Evolutionary conservation across 208 protist genomes (phyloP).

Genomic region (Leptomonas pyrrhocoris): DNA sequence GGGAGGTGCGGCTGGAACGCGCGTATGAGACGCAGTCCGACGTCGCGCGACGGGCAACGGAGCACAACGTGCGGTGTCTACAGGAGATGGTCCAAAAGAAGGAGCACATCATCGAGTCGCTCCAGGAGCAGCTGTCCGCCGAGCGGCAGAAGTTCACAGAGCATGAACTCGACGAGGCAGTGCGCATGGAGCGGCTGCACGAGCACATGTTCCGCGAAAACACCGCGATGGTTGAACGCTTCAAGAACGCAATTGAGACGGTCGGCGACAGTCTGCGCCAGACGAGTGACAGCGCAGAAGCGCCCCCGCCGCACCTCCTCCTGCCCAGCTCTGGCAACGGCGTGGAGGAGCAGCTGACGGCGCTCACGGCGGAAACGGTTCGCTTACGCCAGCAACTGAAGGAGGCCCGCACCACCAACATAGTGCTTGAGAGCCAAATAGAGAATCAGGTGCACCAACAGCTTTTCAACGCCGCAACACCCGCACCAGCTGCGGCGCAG

Average conservation of each 20-base stretch:
- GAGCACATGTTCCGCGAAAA: constrained; percentile 87
- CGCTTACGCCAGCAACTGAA: constrained; percentile 71
- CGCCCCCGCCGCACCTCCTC: constrained; percentile 15
- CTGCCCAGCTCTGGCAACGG: constrained; percentile 12
- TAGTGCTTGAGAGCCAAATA: constrained; percentile 79
- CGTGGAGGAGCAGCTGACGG: constrained; percentile 53
- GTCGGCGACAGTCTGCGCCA: constrained; percentile 43
- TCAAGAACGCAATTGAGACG: constrained; percentile 72
- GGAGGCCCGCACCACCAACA: constrained; percentile 59
- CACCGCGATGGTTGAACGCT: constrained; percentile 80
- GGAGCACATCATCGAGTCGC: constrained; percentile 61
- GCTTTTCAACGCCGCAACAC: constrained; percentile 6
- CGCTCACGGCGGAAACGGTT: constrained; percentile 71
- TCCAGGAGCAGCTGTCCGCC: constrained; percentile 75
- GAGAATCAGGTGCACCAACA: constrained; percentile 56
- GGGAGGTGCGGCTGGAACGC: constrained; percentile 57
- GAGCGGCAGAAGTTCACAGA: constrained; percentile 77
- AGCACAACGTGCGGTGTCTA: constrained; percentile 82
- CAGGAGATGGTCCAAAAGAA: constrained; percentile 81
- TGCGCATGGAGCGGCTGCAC: constrained; percentile 83
- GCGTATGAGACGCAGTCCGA: constrained; percentile 78
- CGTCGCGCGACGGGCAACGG: constrained; percentile 72
- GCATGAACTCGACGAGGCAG: constrained; percentile 76
- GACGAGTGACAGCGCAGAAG: not conserved
- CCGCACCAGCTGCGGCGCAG: not conserved